Base-by-base conservation (phyloP, 148 eudicot genomes). In the Silene uniflora region DNA sequence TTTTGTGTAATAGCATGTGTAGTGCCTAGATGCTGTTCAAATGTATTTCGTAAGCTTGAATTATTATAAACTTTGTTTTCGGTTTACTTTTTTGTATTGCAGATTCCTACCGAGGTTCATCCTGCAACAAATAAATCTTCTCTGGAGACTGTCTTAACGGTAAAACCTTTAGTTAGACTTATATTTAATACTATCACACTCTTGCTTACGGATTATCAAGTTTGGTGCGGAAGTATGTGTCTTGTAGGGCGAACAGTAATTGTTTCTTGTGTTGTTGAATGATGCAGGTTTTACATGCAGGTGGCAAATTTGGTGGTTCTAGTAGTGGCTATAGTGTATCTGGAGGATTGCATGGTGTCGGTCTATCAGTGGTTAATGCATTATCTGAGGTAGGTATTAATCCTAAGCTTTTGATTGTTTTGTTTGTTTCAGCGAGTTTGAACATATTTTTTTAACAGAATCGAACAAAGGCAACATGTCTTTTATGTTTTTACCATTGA, bases 241-340 rank as follows among this genome's bases (percentile, higher is more conserved):
- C 27, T 19, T 18, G 18, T 27, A 22, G 2, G 54, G 68, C 67
- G 27, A 23, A 32, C 44, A 55, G 16, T 60, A 76, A 19, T 49
- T 11, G 13, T 67, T 67, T 39, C 49, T 72, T 68, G 12, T 42
- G 62, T 65, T 80, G 76, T 71, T 65, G 59, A 62, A 68, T 80
- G 59, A 71, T 88, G 89, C 93, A 94, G 98, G 90, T 94, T 71
- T 78, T 94, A 83, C 98, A 94, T 75, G 98, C 98, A 24, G 97
- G 97, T 79, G 98, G 98, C 5, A 94, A 94, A 80, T 94, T 92
- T 85, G 98, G 98, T 77, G 98, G 98, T 76, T 81, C 90, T 62
- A 94, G 96, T 86, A 94, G 98, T 79, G 98, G 98, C 54, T 94
- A 94, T 74, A 90, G 88, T 75, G 98, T 94, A n/a, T 92, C 98